A percentile compares a stretch with the other conserved stretches of the same genome.
Evolutionary conservation across 495 filamentous ascomycete genomes (phyloP).

Genomic region (Lineolata rhizophorae): DNA sequence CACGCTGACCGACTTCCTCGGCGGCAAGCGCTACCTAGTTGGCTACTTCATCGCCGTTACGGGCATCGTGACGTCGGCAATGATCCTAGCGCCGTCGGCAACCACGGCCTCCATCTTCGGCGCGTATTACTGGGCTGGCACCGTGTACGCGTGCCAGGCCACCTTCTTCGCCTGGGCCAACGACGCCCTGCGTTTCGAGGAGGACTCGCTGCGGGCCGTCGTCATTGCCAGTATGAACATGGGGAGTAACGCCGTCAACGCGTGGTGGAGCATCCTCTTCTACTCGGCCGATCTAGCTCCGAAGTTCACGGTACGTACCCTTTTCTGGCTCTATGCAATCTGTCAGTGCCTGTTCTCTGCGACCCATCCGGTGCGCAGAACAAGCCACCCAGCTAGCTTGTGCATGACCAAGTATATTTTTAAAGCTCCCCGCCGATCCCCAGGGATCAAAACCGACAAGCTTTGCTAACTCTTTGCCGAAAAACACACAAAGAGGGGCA

Average conservation of each 20-base stretch:
- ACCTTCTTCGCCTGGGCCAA: slow-evolving; percentile 42
- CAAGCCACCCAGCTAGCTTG: too few relatives aligned
- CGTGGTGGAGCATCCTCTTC: slow-evolving; percentile 43
- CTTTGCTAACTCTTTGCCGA: too few relatives aligned
- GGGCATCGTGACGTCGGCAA: slow-evolving; percentile 22
- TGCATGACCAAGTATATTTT: too few relatives aligned
- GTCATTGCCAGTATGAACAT: slow-evolving; percentile 35
- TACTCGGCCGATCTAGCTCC: slow-evolving; percentile 36
- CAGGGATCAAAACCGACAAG: too few relatives aligned
- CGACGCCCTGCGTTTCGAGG: slow-evolving; percentile 26
- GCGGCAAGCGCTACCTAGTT: slow-evolving; percentile 27
- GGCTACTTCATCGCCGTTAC: slow-evolving; percentile 31
- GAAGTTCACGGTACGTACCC: slow-evolving; percentile 22
- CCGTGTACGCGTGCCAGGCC: slow-evolving; percentile 34
- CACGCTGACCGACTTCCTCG: slow-evolving; percentile 28
- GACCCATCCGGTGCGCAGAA: too few relatives aligned
- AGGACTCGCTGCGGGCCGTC: slow-evolving; percentile 24
- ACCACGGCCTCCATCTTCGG: slow-evolving; percentile 23
- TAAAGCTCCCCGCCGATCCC: too few relatives aligned
- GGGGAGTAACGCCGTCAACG: slow-evolving; percentile 30
- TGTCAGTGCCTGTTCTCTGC: too few relatives aligned
- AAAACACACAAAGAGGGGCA: slow-evolving; percentile 3
- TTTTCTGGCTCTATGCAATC: background rate
- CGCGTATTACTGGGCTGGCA: slow-evolving; percentile 31
- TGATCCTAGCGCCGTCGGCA: slow-evolving; percentile 25